These are phyloP conservation scores for Cicer arietinum DNA, from an alignment of 306 rosid species.

Conservation along the genomic window DNA sequence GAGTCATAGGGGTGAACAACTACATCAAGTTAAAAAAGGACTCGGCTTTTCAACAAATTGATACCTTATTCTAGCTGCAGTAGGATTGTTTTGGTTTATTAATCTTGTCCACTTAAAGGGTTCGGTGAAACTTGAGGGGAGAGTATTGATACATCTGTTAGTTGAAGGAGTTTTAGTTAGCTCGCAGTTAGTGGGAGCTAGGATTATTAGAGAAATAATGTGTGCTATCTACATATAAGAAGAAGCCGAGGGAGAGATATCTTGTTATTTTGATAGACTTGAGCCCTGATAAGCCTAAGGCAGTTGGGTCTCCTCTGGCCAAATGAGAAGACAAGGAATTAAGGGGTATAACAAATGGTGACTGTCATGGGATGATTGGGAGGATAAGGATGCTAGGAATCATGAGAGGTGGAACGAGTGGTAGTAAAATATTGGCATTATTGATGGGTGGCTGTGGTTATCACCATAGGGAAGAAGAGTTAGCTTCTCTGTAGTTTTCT, in stretches of 20 bases:
- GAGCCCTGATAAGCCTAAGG: not conserved
- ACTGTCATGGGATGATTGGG: not conserved
- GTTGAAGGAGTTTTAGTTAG: not conserved
- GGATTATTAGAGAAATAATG: not conserved
- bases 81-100: not conserved
- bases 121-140: not conserved
- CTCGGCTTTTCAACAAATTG: not conserved
- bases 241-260: not conserved
- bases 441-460: not conserved
- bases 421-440: not conserved
- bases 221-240: not conserved
- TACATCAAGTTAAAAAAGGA: slow-evolving; percentile 1
- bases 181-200: not conserved
- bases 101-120: not conserved
- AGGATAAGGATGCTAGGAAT: slow-evolving; percentile 1
- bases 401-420: not conserved
- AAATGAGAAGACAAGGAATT: not conserved
- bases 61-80: not conserved
- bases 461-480: not conserved
- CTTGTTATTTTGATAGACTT: not conserved
- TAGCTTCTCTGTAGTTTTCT: not conserved
- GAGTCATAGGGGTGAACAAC: not conserved
- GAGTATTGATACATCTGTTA: not conserved
- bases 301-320: not conserved
- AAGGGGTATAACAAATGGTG: not conserved